phyloP scores from a whole-genome alignment of 1,284 basidiomycete species.

The Caloboletus firmus region DNA sequence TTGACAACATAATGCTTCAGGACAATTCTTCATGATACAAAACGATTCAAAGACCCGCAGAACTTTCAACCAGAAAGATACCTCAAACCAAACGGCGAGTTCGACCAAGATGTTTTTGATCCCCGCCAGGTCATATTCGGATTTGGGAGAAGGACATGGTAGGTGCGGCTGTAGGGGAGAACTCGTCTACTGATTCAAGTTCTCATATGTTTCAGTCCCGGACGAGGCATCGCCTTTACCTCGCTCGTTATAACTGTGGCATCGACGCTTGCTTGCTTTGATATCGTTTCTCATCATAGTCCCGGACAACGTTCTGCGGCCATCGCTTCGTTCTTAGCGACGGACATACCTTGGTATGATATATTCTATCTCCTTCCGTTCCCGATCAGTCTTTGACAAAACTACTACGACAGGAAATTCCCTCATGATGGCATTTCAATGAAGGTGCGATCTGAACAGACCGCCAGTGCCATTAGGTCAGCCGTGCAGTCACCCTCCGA shows the following conservation, averaged over 20 bases:
- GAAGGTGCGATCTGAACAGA: background rate
- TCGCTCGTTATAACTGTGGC: background rate
- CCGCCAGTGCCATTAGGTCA: background rate
- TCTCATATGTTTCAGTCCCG: background rate
- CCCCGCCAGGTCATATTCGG: constrained; percentile 9
- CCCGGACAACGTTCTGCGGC: background rate
- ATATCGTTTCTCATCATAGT: background rate
- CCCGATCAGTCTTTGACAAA: background rate
- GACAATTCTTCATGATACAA: constrained; percentile 4
- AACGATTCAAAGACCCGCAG: constrained; percentile 2
- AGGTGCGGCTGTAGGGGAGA: background rate
- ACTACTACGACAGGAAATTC: background rate
- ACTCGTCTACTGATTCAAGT: background rate
- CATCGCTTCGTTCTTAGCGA: background rate
- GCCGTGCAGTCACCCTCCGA: background rate
- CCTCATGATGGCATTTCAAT: background rate
- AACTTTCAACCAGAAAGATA: constrained; percentile 1
- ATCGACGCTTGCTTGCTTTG: background rate
- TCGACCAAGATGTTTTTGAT: constrained; percentile 4
- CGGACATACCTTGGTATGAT: background rate
- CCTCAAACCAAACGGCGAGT: constrained; percentile 5
- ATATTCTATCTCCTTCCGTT: background rate
- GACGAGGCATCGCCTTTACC: background rate
- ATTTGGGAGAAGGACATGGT: constrained; percentile 10
- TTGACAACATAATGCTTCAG: background rate